These are phyloP conservation scores for Nymphaea colorata DNA, from an alignment of 164 flowering plant genomes.

Conservation along the genomic window DNA sequence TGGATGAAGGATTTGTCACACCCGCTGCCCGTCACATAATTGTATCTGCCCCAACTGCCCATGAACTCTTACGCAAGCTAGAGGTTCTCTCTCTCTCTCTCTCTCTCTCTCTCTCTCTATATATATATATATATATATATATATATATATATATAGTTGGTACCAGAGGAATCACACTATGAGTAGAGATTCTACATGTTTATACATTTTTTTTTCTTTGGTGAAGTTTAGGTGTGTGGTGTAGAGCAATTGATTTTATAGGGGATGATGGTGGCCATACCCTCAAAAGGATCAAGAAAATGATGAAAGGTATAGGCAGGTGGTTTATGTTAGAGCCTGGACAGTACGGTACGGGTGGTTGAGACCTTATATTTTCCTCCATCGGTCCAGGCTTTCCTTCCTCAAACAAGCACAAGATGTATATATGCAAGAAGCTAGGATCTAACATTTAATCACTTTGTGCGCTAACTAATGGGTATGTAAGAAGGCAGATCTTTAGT, in stretches of 20 bases:
- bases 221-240: not conserved
- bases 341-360: too few species aligned
- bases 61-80: slow-evolving; percentile 52
- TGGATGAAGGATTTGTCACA: slow-evolving; percentile 67
- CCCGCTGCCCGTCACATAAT: slow-evolving; percentile 70
- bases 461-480: too few species aligned
- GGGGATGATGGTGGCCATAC: not conserved
- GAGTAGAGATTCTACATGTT: not conserved
- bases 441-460: too few species aligned
- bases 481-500: too few species aligned
- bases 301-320: too few species aligned
- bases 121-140: not conserved
- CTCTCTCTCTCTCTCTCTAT: not conserved
- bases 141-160: too few species aligned
- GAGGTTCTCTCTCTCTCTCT: slow-evolving; percentile 29
- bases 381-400: too few species aligned
- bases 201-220: not conserved
- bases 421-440: too few species aligned
- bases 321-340: too few species aligned
- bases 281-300: not conserved
- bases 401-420: too few species aligned
- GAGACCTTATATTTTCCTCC: too few species aligned
- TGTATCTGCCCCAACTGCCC: slow-evolving; percentile 64
- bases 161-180: not conserved
- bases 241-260: not conserved